These are phyloP conservation scores for Pterocarpus santalinus DNA, from an alignment of 306 rosid species.

Conservation along the genomic window DNA sequence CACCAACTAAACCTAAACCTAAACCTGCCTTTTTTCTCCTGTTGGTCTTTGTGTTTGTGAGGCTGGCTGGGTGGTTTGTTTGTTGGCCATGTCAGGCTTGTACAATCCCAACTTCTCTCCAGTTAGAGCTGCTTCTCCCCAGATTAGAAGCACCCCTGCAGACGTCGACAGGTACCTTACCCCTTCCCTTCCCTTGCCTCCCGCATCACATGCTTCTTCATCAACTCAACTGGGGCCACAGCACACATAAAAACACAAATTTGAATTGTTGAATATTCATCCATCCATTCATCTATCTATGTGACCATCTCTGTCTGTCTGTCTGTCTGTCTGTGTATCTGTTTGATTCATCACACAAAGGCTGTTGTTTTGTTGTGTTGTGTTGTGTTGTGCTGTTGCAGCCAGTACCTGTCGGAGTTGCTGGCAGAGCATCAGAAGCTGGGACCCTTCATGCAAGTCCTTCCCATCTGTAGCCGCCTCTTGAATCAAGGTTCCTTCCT, in stretches of 20 bases:
- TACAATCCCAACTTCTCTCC: conserved; percentile 95
- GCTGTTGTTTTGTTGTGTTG: conserved; percentile 35
- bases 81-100: conserved; percentile 82
- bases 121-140: conserved; percentile 97
- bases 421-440: conserved; percentile 93
- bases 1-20: too few relatives aligned
- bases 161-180: conserved; percentile 75
- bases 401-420: conserved; percentile 94
- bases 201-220: too few relatives aligned
- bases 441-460: conserved; percentile 89
- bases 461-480: conserved; percentile 89
- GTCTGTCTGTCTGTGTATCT: too few relatives aligned
- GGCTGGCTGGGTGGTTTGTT: neutral
- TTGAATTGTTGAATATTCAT: too few relatives aligned
- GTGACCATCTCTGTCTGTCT: too few relatives aligned
- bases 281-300: too few relatives aligned
- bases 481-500: conserved; percentile 80
- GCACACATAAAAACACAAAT: too few relatives aligned
- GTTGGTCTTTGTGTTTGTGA: conserved; percentile 17
- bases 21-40: conserved; percentile 44
- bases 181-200: too few relatives aligned
- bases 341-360: conserved; percentile 56
- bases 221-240: too few relatives aligned
- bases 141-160: conserved; percentile 75
- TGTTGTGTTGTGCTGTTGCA: conserved; percentile 38